Evolutionary conservation across 73 alveolate species (phyloP).

Genomic region (Tetrahymena borealis): DNA sequence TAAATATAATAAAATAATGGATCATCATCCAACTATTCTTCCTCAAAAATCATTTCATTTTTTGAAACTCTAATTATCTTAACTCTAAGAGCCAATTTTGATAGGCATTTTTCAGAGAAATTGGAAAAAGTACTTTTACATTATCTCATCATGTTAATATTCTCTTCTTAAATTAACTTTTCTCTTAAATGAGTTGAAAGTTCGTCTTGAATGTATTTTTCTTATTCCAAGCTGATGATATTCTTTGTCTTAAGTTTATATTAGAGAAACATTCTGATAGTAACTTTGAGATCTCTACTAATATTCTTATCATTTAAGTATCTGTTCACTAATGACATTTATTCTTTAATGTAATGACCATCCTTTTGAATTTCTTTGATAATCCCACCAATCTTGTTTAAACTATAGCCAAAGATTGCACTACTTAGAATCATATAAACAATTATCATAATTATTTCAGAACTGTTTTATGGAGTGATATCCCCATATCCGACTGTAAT

Average conservation of each 20-base stretch:
- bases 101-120: background rate
- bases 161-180: background rate
- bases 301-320: conserved; percentile 34
- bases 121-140: background rate
- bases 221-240: background rate
- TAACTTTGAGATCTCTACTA: background rate
- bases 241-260: background rate
- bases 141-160: background rate
- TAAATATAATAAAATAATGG: background rate
- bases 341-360: conserved; percentile 17
- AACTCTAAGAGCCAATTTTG: background rate
- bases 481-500: conserved; percentile 45
- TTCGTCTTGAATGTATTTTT: background rate
- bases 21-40: background rate
- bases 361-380: conserved; percentile 23
- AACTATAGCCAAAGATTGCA: conserved; percentile 7
- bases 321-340: conserved; percentile 8
- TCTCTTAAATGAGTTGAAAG: background rate
- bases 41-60: background rate
- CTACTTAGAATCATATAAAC: conserved; percentile 28
- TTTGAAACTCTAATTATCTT: background rate
- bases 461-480: conserved; percentile 13
- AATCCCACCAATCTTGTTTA: conserved; percentile 33
- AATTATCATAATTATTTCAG: conserved; percentile 21
- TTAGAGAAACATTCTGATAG: background rate